phyloP scores from a whole-genome alignment of 768 basidiomycete species.

The Cystobasidium ongulense region DNA sequence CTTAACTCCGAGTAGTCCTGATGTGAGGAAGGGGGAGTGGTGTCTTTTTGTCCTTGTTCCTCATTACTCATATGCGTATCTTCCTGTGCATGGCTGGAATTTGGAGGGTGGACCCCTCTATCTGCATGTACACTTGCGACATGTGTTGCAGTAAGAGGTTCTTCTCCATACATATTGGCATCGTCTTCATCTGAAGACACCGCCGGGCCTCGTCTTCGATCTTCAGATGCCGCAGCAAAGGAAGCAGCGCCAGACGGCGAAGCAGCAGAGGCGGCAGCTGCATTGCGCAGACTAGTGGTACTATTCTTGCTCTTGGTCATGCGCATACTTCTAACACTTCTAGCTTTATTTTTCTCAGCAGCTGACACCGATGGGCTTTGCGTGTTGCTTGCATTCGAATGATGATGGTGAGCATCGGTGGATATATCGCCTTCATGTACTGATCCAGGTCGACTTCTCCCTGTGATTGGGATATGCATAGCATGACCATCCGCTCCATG shows the following conservation, averaged over 20 bases:
- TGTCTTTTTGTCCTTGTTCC: background rate
- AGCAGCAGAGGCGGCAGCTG: background rate
- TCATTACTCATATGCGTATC: background rate
- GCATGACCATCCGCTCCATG: conserved; percentile 26
- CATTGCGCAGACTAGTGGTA: background rate
- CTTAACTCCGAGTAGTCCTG: background rate
- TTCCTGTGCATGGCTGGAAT: background rate
- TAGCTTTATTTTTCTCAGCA: conserved; percentile 14
- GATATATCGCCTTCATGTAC: conserved; percentile 24
- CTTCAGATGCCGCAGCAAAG: background rate
- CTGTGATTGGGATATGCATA: conserved; percentile 28
- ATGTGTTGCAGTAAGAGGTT: background rate
- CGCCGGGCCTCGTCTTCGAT: background rate
- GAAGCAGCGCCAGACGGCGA: background rate
- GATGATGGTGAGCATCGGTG: background rate
- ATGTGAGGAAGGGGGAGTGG: background rate
- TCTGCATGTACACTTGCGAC: background rate
- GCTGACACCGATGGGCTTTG: background rate
- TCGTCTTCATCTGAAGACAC: background rate
- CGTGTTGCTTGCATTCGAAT: background rate
- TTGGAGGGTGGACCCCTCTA: background rate
- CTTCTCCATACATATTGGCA: background rate
- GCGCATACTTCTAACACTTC: conserved; percentile 15
- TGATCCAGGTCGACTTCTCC: conserved; percentile 29
- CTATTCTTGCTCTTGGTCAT: background rate